Base-by-base conservation (phyloP, 371 early-diverging fungal species). In the Sporodiniella umbellata region DNA sequence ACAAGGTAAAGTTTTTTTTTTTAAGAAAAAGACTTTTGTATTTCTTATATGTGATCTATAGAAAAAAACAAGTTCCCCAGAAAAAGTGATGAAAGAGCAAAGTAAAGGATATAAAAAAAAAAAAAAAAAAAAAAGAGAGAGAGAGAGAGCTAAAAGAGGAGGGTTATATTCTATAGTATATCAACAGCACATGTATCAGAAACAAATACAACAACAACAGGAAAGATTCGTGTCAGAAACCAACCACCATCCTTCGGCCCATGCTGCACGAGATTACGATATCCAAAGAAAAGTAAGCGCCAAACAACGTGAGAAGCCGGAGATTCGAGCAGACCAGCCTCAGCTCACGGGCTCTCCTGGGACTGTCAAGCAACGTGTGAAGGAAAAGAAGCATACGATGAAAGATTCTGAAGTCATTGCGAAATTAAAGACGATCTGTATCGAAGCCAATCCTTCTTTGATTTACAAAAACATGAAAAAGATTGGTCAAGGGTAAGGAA, bases 401-500 rank as follows among this genome's bases (percentile, higher is more conserved):
- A 75, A 70, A 49, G 83, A 83, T 38, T 66, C 71, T 42, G 92
- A 93, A 51, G 86, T 98, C 18, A 84, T 98, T 51, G 88, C 86
- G 17, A 84, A 89, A 35, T 75, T 98, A 31, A 80, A 81, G 58
- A 82, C 88, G 0, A 90, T 98, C 35, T 94, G 95, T 72, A 94
- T 87, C 33, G 90, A 89, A 44, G 90, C 88, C 17, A 93, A 98
- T 62, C 96, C 96, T 19, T 86, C 78, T 23, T 75, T 79, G 49
- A 54, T 85, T 42, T 92, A 92, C 64, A 71, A 80, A 39, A 88
- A 88, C 60, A 80, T 95, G 65, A 80, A 86, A 58, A 94, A 94
- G 79, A 94, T 97, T 77, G 96, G 97, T 8, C 95, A 96, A 76
- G 96, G 89, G 87, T 88, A 65, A 58, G 52, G 11, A 21, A 17